phyloP scores from a whole-genome alignment of 139 green algal species.

The Monoraphidium neglectum region DNA sequence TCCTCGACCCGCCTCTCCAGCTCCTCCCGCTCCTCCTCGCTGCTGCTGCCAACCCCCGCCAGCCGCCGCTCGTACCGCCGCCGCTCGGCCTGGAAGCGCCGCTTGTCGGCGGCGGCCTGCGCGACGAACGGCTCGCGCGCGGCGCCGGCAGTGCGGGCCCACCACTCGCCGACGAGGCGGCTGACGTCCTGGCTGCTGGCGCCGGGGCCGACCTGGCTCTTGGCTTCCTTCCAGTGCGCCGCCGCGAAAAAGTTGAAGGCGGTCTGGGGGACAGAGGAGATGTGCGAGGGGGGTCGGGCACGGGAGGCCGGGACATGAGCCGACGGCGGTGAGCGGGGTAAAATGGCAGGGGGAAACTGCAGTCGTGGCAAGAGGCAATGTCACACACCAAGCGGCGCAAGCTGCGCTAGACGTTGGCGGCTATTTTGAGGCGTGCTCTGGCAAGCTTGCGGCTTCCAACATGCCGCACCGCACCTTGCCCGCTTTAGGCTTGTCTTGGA shows the following conservation, averaged over 20 bases:
- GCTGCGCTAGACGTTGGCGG: no score
- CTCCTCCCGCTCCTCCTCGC: no score
- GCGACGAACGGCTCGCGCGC: slow-evolving; percentile 21
- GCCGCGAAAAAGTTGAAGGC: slow-evolving; percentile 37
- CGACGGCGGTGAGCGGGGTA: neutral
- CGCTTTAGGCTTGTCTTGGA: no score
- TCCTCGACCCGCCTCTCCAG: no score
- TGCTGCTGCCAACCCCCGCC: no score
- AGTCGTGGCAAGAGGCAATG: no score
- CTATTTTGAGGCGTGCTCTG: neutral
- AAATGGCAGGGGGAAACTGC: neutral
- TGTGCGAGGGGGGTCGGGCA: neutral
- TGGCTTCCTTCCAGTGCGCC: slow-evolving; percentile 15
- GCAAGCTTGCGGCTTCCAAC: no score
- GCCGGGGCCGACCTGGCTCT: slow-evolving; percentile 5
- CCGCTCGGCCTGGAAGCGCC: no score
- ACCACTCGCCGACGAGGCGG: slow-evolving; percentile 15
- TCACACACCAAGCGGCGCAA: no score
- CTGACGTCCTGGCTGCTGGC: slow-evolving; percentile 11
- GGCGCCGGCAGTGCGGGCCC: neutral
- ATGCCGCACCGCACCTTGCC: no score
- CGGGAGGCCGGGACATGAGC: neutral
- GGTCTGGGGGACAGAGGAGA: slow-evolving; percentile 8
- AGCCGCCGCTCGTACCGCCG: no score
- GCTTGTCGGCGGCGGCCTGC: slow-evolving; percentile 1